A percentile compares a stretch with the other conserved stretches of the same genome.
These are phyloP conservation scores for Apostasia shenzhenica DNA, from an alignment of 106 monocot genomes.

Conservation along the genomic window DNA sequence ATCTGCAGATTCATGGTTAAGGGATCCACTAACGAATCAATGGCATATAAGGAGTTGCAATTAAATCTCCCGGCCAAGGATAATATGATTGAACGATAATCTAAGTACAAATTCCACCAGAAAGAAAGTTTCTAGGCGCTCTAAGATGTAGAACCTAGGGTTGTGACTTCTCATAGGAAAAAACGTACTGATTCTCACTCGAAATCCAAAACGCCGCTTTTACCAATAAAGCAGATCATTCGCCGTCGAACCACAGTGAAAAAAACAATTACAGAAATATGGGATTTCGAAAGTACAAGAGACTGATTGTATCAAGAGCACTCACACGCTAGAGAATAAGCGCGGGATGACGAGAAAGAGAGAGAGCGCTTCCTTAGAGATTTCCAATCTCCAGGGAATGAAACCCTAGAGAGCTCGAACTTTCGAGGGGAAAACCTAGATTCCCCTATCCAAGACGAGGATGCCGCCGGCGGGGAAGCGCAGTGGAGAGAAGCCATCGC, in stretches of 20 bases:
- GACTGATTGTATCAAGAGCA: background rate
- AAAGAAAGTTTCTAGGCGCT: background rate
- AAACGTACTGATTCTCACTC: too few species aligned
- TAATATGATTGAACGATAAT: too few species aligned
- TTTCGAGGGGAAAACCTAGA: conserved; percentile 2
- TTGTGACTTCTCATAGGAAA: background rate
- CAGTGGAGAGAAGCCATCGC: too few species aligned
- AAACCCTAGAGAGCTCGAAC: conserved; percentile 3
- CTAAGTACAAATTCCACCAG: too few species aligned
- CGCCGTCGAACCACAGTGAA: background rate
- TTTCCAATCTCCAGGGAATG: background rate
- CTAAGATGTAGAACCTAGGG: background rate
- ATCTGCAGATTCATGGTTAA: too few species aligned
- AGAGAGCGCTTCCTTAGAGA: background rate
- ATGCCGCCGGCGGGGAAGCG: background rate
- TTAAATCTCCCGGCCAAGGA: too few species aligned
- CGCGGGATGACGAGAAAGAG: background rate
- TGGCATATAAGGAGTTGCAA: too few species aligned
- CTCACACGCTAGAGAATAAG: conserved; percentile 7
- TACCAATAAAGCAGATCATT: background rate
- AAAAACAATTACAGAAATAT: background rate
- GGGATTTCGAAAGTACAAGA: background rate
- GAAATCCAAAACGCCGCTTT: too few species aligned
- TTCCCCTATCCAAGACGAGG: background rate
- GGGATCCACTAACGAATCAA: too few species aligned